Evolutionary conservation across 2,329 filamentous ascomycete species (phyloP).

Genomic region (Penicillium sclerotigenum): DNA sequence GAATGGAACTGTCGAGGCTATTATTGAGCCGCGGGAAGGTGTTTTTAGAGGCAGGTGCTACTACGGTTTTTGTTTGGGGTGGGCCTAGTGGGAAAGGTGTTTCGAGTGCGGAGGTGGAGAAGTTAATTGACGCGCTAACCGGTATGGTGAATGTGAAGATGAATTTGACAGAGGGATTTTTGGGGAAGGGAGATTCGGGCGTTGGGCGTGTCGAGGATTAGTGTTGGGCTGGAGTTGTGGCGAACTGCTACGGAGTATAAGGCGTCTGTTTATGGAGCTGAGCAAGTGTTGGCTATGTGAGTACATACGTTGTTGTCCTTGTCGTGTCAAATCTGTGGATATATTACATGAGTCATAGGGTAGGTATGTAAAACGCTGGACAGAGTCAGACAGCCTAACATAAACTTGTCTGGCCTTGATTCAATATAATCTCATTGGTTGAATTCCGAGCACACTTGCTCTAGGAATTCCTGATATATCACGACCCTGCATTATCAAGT

Average conservation of each 20-base stretch:
- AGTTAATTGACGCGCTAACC: constrained; percentile 48
- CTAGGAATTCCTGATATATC: background rate
- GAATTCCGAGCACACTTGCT: too few species aligned
- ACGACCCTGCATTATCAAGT: background rate
- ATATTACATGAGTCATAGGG: background rate
- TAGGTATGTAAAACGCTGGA: background rate
- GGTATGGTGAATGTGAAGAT: constrained; percentile 52
- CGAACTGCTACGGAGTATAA: constrained; percentile 42
- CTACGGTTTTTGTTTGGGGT: constrained; percentile 61
- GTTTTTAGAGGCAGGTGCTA: constrained; percentile 58
- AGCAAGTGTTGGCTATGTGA: constrained; percentile 13
- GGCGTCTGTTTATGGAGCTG: constrained; percentile 30
- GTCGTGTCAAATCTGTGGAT: too few species aligned
- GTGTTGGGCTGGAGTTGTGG: constrained; percentile 52
- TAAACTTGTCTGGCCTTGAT: background rate
- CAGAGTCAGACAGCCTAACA: background rate
- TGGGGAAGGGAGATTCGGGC: constrained; percentile 46
- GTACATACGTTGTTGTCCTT: background rate
- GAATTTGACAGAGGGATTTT: constrained; percentile 34
- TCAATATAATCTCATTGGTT: background rate
- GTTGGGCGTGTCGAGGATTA: constrained; percentile 56
- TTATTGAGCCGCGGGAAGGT: constrained; percentile 53
- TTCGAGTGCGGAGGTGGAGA: constrained; percentile 47
- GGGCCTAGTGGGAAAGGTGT: constrained; percentile 45
- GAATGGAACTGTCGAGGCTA: constrained; percentile 46